phyloP scores from a whole-genome alignment of 2,329 filamentous ascomycete species.

The Paecilomyces variotii region DNA sequence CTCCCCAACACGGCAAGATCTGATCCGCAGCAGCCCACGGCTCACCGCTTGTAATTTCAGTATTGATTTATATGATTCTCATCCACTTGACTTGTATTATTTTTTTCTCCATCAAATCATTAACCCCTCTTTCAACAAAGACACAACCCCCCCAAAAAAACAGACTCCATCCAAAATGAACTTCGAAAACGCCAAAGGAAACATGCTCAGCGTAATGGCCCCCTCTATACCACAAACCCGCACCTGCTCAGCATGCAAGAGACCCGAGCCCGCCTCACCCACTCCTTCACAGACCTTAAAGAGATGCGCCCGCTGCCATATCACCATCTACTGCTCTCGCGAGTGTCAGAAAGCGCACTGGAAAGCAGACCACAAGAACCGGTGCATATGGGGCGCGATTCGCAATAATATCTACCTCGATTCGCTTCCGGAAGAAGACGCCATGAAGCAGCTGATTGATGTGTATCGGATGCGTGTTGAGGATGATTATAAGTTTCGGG shows the following conservation, averaged over 20 bases:
- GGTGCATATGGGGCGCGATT: slow-evolving; percentile 16
- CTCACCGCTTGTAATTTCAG: background rate
- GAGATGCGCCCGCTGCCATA: slow-evolving; percentile 40
- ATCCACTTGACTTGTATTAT: background rate
- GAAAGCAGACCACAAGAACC: slow-evolving; percentile 15
- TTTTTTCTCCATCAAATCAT: background rate
- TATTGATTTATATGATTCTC: background rate
- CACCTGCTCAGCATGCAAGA: slow-evolving; percentile 6
- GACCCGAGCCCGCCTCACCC: slow-evolving; percentile 2
- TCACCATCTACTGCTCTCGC: slow-evolving; percentile 42
- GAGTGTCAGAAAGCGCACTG: slow-evolving; percentile 24
- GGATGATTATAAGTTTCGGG: slow-evolving; percentile 10
- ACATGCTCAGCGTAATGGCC: slow-evolving; percentile 3
- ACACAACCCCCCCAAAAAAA: background rate
- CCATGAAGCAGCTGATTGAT: slow-evolving; percentile 17
- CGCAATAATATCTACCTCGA: slow-evolving; percentile 14
- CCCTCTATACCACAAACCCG: background rate
- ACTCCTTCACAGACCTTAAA: slow-evolving; percentile 6
- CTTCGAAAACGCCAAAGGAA: background rate
- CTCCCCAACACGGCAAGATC: background rate
- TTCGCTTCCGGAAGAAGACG: slow-evolving; percentile 13
- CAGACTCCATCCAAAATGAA: background rate
- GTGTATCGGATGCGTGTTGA: slow-evolving; percentile 22
- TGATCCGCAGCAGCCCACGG: background rate
- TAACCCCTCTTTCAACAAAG: background rate